phyloP scores from a whole-genome alignment of 23 red algal species.

The Gracilariopsis chorda region DNA sequence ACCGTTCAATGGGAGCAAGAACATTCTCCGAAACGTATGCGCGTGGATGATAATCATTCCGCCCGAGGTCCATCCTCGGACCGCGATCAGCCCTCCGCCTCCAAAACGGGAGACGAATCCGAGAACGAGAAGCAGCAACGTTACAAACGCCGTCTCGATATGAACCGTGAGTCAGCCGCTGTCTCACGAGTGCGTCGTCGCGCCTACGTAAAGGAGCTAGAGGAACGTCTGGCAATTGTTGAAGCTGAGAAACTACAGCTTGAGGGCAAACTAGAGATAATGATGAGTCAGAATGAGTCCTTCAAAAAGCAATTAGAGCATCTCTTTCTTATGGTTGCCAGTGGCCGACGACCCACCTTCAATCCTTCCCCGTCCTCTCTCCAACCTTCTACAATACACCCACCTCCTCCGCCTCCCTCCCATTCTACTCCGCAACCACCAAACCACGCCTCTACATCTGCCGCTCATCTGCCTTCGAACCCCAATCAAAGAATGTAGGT shows the following conservation, averaged over 20 bases:
- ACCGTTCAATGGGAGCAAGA: background rate
- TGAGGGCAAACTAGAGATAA: conserved; percentile 54
- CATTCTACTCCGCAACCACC: background rate
- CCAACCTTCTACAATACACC: background rate
- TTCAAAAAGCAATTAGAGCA: conserved; percentile 57
- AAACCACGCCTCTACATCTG: background rate
- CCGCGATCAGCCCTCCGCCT: background rate
- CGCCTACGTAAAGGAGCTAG: conserved; percentile 64
- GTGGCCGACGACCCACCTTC: background rate
- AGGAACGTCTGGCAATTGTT: conserved; percentile 52
- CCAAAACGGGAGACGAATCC: background rate
- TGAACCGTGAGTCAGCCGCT: conserved; percentile 75
- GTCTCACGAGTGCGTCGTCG: conserved; percentile 65
- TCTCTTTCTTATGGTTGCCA: conserved; percentile 42
- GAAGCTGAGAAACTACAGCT: conserved; percentile 70
- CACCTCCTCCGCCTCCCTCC: background rate
- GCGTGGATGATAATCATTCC: background rate
- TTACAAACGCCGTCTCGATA: conserved; percentile 62
- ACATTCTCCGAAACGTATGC: background rate
- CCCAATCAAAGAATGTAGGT: too few species aligned
- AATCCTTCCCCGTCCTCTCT: background rate
- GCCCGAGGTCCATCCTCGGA: background rate
- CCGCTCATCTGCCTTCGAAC: too few species aligned
- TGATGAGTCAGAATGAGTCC: conserved; percentile 53
- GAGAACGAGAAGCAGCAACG: conserved; percentile 39